Conservation (phyloP, 2,329 filamentous ascomycete species). For the Ustulina deusta region DNA sequence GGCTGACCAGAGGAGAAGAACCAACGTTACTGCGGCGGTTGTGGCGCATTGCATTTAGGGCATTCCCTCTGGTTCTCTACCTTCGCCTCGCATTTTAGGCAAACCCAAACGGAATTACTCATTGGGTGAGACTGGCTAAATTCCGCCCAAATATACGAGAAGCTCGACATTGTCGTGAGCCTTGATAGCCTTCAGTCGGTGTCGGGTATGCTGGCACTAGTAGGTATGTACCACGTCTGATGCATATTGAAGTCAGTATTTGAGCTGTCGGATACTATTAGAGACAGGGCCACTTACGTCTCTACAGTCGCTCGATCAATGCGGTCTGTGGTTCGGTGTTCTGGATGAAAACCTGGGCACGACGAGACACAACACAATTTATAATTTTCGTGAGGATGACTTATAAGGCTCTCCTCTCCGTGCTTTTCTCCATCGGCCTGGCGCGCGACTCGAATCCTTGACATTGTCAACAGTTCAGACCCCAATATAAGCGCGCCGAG, state of each 20-base stretch:
- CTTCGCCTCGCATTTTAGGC: neutral
- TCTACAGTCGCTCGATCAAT: neutral
- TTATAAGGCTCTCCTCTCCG: neutral
- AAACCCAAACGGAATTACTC: neutral
- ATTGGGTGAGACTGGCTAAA: neutral
- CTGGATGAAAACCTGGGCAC: neutral
- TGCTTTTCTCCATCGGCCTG: neutral
- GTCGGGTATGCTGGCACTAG: neutral
- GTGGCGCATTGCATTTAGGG: neutral
- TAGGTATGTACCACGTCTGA: slow-evolving; percentile 4
- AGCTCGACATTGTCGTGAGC: neutral
- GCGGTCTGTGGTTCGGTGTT: neutral
- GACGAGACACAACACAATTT: slow-evolving; percentile 9
- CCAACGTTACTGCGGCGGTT: neutral
- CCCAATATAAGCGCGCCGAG: slow-evolving; percentile 3
- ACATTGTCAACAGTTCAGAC: slow-evolving; percentile 7
- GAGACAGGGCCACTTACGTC: slow-evolving; percentile 14
- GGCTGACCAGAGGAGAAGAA: neutral
- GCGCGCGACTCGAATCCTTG: neutral
- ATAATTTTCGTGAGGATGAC: slow-evolving; percentile 10
- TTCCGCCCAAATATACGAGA: neutral
- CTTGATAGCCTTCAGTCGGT: neutral
- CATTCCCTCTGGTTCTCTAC: neutral
- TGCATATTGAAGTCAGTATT: slow-evolving; percentile 8
- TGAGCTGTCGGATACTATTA: neutral